A percentile compares a stretch with the other conserved stretches of the same genome.
Conservation (phyloP, 73 alveolate genomes). For the Paraurostyla sp. region DNA sequence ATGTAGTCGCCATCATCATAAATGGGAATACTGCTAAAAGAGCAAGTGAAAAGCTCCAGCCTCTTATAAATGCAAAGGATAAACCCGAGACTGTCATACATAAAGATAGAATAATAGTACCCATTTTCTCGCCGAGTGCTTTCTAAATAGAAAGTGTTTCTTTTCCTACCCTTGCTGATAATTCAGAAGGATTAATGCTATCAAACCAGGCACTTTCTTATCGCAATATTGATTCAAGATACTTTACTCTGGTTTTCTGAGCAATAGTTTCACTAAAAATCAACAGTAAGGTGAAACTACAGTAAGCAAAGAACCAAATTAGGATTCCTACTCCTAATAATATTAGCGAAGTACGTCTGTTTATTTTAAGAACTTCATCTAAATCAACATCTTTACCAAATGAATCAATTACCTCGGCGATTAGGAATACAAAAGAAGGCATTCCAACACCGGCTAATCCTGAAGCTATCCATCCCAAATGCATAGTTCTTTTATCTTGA, state of each 20-base stretch:
- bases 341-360: conserved; percentile 7
- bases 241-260: conserved; percentile 69
- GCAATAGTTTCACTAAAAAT: conserved; percentile 42
- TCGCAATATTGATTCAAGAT: conserved; percentile 75
- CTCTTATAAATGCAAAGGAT: conserved; percentile 72
- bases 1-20: conserved; percentile 34
- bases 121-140: conserved; percentile 87
- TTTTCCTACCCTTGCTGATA: conserved; percentile 72
- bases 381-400: conserved; percentile 62
- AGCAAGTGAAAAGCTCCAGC: conserved; percentile 83
- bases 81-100: conserved; percentile 73
- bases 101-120: conserved; percentile 72
- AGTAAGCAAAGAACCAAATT: conserved; percentile 57
- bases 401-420: conserved; percentile 84
- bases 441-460: conserved; percentile 68
- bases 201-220: conserved; percentile 91
- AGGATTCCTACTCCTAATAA: conserved; percentile 17
- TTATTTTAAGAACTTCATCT: conserved; percentile 46
- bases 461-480: conserved; percentile 68
- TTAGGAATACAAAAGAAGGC: conserved; percentile 82
- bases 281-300: conserved; percentile 51
- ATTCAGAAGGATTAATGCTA: conserved; percentile 75
- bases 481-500: conserved; percentile 56
- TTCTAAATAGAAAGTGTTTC: conserved; percentile 78
- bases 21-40: conserved; percentile 74